A percentile compares a stretch with the other conserved stretches of the same genome.
These are phyloP conservation scores for Lyophyllum atratum DNA, from an alignment of 768 basidiomycete genomes.

Conservation along the genomic window DNA sequence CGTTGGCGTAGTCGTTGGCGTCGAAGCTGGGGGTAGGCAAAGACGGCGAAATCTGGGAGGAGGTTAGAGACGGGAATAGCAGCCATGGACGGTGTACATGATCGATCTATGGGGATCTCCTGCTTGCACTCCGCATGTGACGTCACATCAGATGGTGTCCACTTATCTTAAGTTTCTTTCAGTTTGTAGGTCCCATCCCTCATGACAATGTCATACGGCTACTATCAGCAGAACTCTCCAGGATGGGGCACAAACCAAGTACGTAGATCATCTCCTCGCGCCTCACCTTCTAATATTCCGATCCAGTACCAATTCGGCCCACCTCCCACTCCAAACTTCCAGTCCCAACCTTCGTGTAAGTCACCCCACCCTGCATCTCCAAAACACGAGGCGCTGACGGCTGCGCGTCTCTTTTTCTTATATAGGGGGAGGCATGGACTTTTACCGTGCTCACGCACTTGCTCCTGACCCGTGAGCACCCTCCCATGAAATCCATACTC, in stretches of 20 bases:
- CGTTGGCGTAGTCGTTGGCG: slow-evolving; percentile 88
- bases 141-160: too few relatives aligned
- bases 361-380: slow-evolving; percentile 17
- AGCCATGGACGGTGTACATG: too few relatives aligned
- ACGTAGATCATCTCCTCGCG: slow-evolving; percentile 7
- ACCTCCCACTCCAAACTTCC: slow-evolving; percentile 40
- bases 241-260: slow-evolving; percentile 54
- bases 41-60: slow-evolving; percentile 69
- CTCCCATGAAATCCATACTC: slow-evolving; percentile 11
- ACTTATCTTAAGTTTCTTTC: too few relatives aligned
- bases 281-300: slow-evolving; percentile 6
- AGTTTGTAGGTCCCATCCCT: too few relatives aligned
- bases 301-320: slow-evolving; percentile 41
- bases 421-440: slow-evolving; percentile 65
- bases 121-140: slow-evolving; percentile 4
- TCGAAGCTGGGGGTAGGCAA: slow-evolving; percentile 78
- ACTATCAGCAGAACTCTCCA: slow-evolving; percentile 45
- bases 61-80: background rate
- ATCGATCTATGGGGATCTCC: too few relatives aligned
- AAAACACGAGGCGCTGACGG: slow-evolving; percentile 19
- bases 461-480: slow-evolving; percentile 57
- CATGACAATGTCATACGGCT: slow-evolving; percentile 44
- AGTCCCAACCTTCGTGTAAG: slow-evolving; percentile 58
- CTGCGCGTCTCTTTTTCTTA: slow-evolving; percentile 11
- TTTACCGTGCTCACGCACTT: slow-evolving; percentile 61